phyloP scores from a whole-genome alignment of 2,329 filamentous ascomycete genomes.

The Epichloe uncinata region DNA sequence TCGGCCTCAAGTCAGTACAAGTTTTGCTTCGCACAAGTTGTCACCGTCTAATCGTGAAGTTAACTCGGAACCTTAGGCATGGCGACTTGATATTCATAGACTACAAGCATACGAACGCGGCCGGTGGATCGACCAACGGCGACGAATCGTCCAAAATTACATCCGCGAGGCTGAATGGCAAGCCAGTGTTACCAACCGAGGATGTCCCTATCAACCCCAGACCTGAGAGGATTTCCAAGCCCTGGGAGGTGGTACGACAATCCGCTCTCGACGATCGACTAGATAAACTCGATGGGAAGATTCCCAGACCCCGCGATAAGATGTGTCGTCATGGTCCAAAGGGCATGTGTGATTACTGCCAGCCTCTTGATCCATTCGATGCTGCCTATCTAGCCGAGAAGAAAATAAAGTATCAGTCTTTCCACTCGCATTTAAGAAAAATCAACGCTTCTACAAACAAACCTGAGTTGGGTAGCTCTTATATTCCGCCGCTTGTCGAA shows the following conservation, averaged over 20 bases:
- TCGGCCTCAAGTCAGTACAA: conserved; percentile 41
- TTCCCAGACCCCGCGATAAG: conserved; percentile 61
- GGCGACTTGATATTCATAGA: conserved; percentile 83
- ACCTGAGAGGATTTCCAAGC: conserved; percentile 34
- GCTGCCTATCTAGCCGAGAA: conserved; percentile 80
- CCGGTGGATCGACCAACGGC: conserved; percentile 23
- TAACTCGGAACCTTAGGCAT: conserved; percentile 41
- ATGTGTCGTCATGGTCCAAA: conserved; percentile 96
- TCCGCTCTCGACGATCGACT: conserved; percentile 75
- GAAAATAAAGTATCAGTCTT: conserved; percentile 97
- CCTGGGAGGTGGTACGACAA: conserved; percentile 83
- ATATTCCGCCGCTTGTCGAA: conserved; percentile 88
- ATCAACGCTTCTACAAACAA: conserved; percentile 96
- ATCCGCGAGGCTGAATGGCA: conserved; percentile 64
- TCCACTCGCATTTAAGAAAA: conserved; percentile 88
- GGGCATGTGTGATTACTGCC: conserved; percentile 99
- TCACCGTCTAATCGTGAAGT: conserved; percentile 9
- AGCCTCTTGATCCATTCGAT: conserved; percentile 90
- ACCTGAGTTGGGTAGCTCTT: conserved; percentile 82
- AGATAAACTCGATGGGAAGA: conserved; percentile 85
- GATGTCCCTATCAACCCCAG: conserved; percentile 57
- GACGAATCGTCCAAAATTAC: conserved; percentile 26
- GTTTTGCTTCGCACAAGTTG: neutral
- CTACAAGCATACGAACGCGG: conserved; percentile 49
- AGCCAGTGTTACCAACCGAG: conserved; percentile 56